These are phyloP conservation scores for Isabelozyma gotoi DNA, from an alignment of 805 yeast genomes.

Conservation along the genomic window DNA sequence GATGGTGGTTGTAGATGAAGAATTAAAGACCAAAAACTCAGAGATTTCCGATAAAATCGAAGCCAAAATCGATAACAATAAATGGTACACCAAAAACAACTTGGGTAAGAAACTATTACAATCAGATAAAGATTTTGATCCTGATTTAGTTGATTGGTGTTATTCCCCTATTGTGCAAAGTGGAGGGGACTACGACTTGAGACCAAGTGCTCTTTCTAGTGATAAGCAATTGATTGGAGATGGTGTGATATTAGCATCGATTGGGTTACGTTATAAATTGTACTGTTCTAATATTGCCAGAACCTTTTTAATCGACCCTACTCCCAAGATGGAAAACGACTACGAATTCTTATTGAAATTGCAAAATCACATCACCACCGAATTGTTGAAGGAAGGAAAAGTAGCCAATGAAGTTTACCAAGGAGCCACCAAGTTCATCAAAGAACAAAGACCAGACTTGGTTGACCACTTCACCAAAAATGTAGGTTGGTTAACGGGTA, in stretches of 20 bases:
- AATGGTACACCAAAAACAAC: constrained; percentile 56
- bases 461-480: constrained; percentile 67
- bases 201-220: constrained; percentile 78
- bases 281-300: constrained; percentile 88
- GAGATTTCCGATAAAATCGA: constrained; percentile 76
- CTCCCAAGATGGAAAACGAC: constrained; percentile 71
- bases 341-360: constrained; percentile 74
- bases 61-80: constrained; percentile 71
- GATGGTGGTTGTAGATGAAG: constrained; percentile 86
- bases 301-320: constrained; percentile 87
- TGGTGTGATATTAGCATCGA: constrained; percentile 78
- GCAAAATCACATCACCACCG: constrained; percentile 60
- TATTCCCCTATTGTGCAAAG: constrained; percentile 89
- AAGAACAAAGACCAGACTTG: constrained; percentile 60
- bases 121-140: constrained; percentile 58
- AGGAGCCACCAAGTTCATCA: constrained; percentile 59
- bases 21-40: constrained; percentile 67
- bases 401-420: constrained; percentile 66
- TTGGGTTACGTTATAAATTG: constrained; percentile 84
- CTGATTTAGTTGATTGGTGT: constrained; percentile 85
- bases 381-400: constrained; percentile 63
- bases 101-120: constrained; percentile 57
- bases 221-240: constrained; percentile 59
- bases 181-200: constrained; percentile 81
- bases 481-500: constrained; percentile 85